Percentiles rank a stretch among this genome's conserved stretches.
phyloP scores from a whole-genome alignment of 2,329 filamentous ascomycete species.

The Botrytis squamosa region DNA sequence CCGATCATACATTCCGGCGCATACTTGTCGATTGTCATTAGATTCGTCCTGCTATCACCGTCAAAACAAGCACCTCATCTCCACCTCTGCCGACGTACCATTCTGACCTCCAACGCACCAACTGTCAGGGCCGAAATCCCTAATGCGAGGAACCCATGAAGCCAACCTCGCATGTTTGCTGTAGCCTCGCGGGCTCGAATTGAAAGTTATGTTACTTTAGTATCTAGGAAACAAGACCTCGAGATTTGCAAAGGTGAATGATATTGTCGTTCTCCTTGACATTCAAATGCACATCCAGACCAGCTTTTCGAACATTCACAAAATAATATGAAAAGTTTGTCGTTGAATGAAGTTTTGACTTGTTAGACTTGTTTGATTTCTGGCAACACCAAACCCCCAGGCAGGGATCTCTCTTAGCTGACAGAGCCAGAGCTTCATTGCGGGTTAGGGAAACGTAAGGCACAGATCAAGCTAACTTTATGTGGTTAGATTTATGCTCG shows the following conservation, averaged over 20 bases:
- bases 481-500: conserved; percentile 3
- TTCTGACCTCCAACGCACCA: conserved; percentile 55
- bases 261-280: not conserved
- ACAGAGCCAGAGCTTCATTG: conserved; percentile 10
- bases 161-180: conserved; percentile 54
- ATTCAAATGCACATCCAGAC: not conserved
- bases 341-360: not conserved
- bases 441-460: conserved; percentile 20
- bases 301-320: not conserved
- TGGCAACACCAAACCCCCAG: not conserved
- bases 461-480: conserved; percentile 2
- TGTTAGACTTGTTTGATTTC: conserved; percentile 10
- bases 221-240: not conserved
- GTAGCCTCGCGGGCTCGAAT: conserved; percentile 31
- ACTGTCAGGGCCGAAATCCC: conserved; percentile 55
- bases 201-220: conserved; percentile 2
- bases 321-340: not conserved
- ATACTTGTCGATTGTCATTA: conserved; percentile 76
- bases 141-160: conserved; percentile 51
- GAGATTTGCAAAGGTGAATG: conserved; percentile 16
- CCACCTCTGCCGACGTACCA: conserved; percentile 46
- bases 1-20: conserved; percentile 88
- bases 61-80: conserved; percentile 24
- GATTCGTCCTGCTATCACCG: conserved; percentile 62
- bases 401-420: not conserved